Evolutionary conservation across 2,329 filamentous ascomycete genomes (phyloP), one percentile per base, ranked within the genome.

Genomic region (Diaporthe sp.): DNA sequence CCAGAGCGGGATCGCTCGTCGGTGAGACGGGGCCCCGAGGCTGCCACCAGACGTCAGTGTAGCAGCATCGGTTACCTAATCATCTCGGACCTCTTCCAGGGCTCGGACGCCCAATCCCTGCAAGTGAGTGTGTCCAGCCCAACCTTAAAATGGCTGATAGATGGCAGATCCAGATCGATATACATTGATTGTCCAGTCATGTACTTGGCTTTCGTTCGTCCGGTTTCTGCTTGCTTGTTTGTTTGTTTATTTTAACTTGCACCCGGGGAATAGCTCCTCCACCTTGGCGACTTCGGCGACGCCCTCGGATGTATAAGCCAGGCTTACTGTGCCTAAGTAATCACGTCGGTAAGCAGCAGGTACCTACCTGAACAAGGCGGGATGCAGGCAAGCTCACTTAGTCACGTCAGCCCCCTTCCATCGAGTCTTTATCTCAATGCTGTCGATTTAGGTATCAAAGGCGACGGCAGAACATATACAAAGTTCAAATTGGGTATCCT

Each of bases 401-500:
- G 42, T 65, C 42, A 65, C 17, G 9, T 7, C 42, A 31, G 15
- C 42, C 17, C 19, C 17, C 42, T 28, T 19, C 15, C 4, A 13
- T 31, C 61, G 13, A 44, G 42, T 31, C 25, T 6, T 46, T 17
- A 19, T 39, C 13, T 34, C 62, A 34, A 53, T 19, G 15, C n/a
- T 15, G 25, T 31, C 17, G 25, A 17, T 25, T 46, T 15, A 31
- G 37, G 46, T 70, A 51, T 13, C 42, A 67, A 13, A 28, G 25
- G 51, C 28, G 13, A 28, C 19, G 51, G 22, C 25, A 28, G 53
- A 44, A 28, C 3, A 55, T 72, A 19, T 67, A 22, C 37, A 62
- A 60, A 62, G 46, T 44, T 62, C 46, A 65, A 65, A 65, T 65
- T 73, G 71, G 58, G 58, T 73, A 73, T 73, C 71, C 58, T 65